Evolutionary conservation across 2,329 filamentous ascomycete genomes (phyloP), one percentile per base, ranked within the genome.

Genomic region (Apiospora sp.): DNA sequence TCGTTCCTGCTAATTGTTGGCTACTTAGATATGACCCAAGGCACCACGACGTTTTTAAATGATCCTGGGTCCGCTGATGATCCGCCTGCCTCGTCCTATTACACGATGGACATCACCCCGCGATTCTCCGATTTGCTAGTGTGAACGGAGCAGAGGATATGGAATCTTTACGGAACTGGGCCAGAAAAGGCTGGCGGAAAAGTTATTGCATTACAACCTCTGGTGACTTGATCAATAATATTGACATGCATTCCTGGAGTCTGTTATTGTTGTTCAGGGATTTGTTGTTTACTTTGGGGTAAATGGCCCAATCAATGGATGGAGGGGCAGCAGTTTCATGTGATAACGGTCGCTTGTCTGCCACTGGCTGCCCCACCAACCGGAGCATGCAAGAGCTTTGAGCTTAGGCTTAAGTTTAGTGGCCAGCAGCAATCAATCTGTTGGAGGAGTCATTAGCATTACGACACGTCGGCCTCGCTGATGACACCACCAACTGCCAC

Each of bases 391-490:
- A 34, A 30, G 16, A 61, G 54, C 54, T 37, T 61, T 61, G 34
- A 22, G 30, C 54, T 61, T 24, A 30, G 16, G 43, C 8, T 30
- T 37, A 7, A 13, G 49, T 13, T 27, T 54, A 22, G 34, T 64
- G 22, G 58, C 19, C 58, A 64, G 3, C 41, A n/a, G 12, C 37
- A 22, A 37, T n/a, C 7, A 10, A n/a, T 22, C 46, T 49, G 30
- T 8, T 14, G n/a, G 7, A 4, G 19, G 16, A 3, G 37, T 19
- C 14, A 37, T 22, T 22, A 16, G n/a, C 30, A 41, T 34, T 34
- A 64, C 58, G 34, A 64, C 58, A 64, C 58, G 58, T 64, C 34
- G 58, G 58, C 58, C 34, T 64, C 41, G 58, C 58, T 64, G 58
- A 41, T 64, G 58, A 41, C 34, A 64, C 58, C 34, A 61, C 27